A percentile compares a stretch with the other conserved stretches of the same genome.
Evolutionary conservation across 352 stramenopile genomes (phyloP).

Genomic region (Pythium insidiosum): DNA sequence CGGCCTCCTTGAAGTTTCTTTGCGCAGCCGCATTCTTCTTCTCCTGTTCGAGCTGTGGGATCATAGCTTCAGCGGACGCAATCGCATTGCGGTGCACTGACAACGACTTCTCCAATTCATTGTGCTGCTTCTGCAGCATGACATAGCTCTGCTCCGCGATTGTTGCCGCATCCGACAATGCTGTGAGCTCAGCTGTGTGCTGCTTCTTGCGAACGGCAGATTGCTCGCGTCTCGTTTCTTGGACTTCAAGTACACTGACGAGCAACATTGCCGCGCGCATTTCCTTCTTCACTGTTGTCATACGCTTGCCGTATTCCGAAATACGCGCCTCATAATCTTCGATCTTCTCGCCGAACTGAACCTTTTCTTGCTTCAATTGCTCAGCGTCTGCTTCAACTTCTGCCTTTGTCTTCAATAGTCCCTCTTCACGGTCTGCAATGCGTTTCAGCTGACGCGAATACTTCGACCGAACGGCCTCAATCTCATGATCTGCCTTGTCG

Average conservation of each 20-base stretch:
- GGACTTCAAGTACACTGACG: slow-evolving; percentile 55
- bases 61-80: slow-evolving; percentile 69
- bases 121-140: slow-evolving; percentile 65
- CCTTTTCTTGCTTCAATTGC: slow-evolving; percentile 45
- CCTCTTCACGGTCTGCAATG: slow-evolving; percentile 63
- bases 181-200: slow-evolving; percentile 58
- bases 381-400: slow-evolving; percentile 67
- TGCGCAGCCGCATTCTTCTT: slow-evolving; percentile 71
- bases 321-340: slow-evolving; percentile 42
- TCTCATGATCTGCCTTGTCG: slow-evolving; percentile 65
- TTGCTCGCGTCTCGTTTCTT: slow-evolving; percentile 62
- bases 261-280: slow-evolving; percentile 59
- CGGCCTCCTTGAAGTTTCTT: slow-evolving; percentile 85
- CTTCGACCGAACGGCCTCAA: slow-evolving; percentile 57
- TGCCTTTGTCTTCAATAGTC: slow-evolving; percentile 60
- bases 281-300: slow-evolving; percentile 52
- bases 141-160: slow-evolving; percentile 70
- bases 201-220: slow-evolving; percentile 65
- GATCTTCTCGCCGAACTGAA: slow-evolving; percentile 44
- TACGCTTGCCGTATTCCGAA: slow-evolving; percentile 46
- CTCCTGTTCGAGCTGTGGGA: slow-evolving; percentile 68
- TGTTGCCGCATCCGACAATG: slow-evolving; percentile 53
- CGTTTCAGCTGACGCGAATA: slow-evolving; percentile 79
- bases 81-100: slow-evolving; percentile 73
- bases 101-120: slow-evolving; percentile 70